Evolutionary conservation across 2,329 filamentous ascomycete species (phyloP).

Genomic region (Ophiostoma quercus): DNA sequence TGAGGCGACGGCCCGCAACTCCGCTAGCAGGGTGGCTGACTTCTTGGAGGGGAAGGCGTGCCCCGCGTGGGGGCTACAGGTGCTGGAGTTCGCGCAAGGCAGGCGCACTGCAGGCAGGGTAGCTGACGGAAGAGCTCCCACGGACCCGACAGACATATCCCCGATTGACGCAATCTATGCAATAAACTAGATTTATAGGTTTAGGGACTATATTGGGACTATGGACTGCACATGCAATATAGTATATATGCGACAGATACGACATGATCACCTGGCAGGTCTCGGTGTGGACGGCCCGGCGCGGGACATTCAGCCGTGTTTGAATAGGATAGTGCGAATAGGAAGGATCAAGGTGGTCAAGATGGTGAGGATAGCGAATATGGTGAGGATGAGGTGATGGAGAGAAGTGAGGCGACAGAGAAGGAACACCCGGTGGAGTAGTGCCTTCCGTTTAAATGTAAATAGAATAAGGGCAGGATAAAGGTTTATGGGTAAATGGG

Average conservation of each 20-base stretch:
- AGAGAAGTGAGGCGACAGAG: neutral
- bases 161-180: neutral
- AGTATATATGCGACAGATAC: neutral
- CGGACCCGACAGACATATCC: neutral
- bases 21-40: constrained; percentile 21
- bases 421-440: neutral
- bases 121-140: neutral
- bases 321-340: neutral
- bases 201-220: neutral
- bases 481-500: neutral
- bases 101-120: neutral
- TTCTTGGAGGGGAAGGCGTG: neutral
- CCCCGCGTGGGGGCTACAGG: neutral
- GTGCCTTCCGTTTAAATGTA: constrained; percentile 13
- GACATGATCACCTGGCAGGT: neutral
- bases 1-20: constrained; percentile 25
- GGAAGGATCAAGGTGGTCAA: neutral
- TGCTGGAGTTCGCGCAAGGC: neutral
- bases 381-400: neutral
- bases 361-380: neutral
- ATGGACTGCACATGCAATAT: neutral
- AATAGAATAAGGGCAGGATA: constrained; percentile 6
- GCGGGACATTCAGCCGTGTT: constrained; percentile 1
- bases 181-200: neutral
- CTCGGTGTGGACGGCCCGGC: neutral